A percentile compares a stretch with the other conserved stretches of the same genome.
These are phyloP conservation scores for Lablab purpureus DNA, from an alignment of 306 rosid genomes.

Conservation along the genomic window DNA sequence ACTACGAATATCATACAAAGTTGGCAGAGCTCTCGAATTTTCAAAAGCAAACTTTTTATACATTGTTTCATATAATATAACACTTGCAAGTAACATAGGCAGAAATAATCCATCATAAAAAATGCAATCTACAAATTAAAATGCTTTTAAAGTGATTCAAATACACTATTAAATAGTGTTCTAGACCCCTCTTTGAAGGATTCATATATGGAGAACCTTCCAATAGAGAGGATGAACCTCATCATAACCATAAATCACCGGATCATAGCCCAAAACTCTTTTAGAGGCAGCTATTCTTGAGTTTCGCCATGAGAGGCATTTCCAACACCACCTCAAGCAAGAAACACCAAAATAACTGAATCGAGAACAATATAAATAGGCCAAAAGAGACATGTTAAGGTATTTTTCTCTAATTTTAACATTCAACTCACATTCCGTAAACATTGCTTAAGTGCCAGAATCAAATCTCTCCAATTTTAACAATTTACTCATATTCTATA, in stretches of 20 bases:
- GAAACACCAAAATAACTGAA: too few species aligned
- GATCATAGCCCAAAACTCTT: neutral
- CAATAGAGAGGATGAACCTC: neutral
- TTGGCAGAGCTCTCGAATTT: neutral
- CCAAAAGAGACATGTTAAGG: neutral
- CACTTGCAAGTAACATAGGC: neutral
- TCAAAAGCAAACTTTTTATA: neutral
- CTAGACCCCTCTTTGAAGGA: neutral
- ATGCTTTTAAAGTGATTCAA: slow-evolving; percentile 7
- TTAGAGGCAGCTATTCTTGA: neutral
- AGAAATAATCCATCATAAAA: neutral
- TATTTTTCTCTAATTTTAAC: neutral
- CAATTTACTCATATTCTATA: too few species aligned
- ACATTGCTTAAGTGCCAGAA: neutral
- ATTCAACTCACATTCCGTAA: neutral
- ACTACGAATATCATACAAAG: neutral
- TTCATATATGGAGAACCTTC: neutral
- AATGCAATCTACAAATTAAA: slow-evolving; percentile 17
- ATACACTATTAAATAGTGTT: neutral
- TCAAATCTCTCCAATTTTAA: too few species aligned
- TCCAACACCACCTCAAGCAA: too few species aligned
- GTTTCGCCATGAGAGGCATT: too few species aligned
- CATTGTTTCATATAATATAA: neutral
- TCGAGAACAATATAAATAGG: neutral
- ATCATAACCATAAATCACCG: neutral